Conservation (phyloP, 345 rosid species). For the Ceriops tagal region DNA sequence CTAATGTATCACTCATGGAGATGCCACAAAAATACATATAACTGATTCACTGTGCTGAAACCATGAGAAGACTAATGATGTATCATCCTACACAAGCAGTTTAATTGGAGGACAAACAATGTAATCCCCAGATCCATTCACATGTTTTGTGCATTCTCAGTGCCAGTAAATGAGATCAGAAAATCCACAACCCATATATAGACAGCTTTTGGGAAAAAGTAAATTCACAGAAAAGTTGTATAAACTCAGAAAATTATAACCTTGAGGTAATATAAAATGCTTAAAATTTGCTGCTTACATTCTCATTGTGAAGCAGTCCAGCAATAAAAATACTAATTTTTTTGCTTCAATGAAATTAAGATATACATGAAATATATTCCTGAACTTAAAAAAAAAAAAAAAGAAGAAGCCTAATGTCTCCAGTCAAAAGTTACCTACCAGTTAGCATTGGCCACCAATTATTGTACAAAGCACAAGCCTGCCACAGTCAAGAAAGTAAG, state of each 20-base stretch:
- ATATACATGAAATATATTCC: background rate
- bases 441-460: constrained; percentile 99
- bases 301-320: too few species aligned
- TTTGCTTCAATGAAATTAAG: too few species aligned
- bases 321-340: too few species aligned
- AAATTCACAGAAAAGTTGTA: background rate
- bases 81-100: background rate
- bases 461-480: constrained; percentile 91
- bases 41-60: too few species aligned
- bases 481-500: constrained; percentile 26
- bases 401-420: background rate
- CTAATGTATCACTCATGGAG: background rate
- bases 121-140: background rate
- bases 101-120: background rate
- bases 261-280: too few species aligned
- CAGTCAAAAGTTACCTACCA: constrained; percentile 36
- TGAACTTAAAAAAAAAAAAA: constrained; percentile 1
- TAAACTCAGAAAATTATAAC: background rate
- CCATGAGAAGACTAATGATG: background rate
- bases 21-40: too few species aligned
- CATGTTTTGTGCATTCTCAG: background rate
- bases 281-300: too few species aligned
- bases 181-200: background rate
- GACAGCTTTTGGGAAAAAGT: background rate
- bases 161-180: background rate